Conservation (phyloP, 2,329 filamentous ascomycete species). For the Pezicula rhizophila region DNA sequence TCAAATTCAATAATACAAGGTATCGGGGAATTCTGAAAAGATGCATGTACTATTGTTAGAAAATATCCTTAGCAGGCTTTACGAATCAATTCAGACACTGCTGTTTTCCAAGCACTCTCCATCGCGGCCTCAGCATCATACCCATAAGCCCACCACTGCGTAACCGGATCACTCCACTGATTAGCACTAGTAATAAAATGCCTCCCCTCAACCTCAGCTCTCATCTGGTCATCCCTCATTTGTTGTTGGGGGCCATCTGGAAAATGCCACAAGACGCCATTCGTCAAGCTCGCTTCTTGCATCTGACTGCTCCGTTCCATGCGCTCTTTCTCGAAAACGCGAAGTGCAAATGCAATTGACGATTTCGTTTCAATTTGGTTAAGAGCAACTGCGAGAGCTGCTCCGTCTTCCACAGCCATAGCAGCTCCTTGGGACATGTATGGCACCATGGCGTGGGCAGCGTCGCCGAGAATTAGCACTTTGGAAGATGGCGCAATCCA, state of each 20-base stretch:
- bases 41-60: not conserved
- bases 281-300: conserved; percentile 39
- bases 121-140: conserved; percentile 31
- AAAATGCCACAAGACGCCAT: conserved; percentile 44
- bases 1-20: too few species aligned
- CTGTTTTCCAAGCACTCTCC: conserved; percentile 7
- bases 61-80: not conserved
- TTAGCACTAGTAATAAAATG: conserved; percentile 32
- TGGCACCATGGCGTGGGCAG: conserved; percentile 36
- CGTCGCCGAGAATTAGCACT: conserved; percentile 33
- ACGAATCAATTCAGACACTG: conserved; percentile 13
- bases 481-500: conserved; percentile 13
- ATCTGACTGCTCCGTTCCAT: conserved; percentile 30
- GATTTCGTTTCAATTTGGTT: conserved; percentile 18
- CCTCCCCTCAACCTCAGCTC: conserved; percentile 29
- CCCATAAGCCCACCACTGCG: conserved; percentile 33
- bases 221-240: conserved; percentile 39
- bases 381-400: conserved; percentile 30
- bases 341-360: conserved; percentile 28
- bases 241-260: conserved; percentile 47
- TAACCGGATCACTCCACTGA: conserved; percentile 34
- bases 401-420: conserved; percentile 38
- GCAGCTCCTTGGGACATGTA: conserved; percentile 38
- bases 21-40: not conserved
- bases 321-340: conserved; percentile 32